Evolutionary conservation across 495 filamentous ascomycete genomes (phyloP), one percentile per base, ranked within the genome.

Genomic region (Penicillium lividum): DNA sequence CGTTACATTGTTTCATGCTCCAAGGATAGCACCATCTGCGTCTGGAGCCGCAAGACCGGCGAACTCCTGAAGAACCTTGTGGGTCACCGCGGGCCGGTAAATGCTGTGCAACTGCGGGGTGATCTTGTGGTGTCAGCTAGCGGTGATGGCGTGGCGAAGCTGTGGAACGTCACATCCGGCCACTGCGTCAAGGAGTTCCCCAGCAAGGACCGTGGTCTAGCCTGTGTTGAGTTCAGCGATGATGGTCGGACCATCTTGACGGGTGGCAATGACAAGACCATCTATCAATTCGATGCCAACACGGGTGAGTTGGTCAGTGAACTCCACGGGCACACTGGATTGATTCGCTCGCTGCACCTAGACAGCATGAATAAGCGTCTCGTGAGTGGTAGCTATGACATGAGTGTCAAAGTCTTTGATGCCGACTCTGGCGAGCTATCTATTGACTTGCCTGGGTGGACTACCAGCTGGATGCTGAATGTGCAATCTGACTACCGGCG

Each of bases 401-500:
- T 89, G 63, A 89, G 89, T 63, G 90, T 98, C 68, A 96, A 94
- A 73, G 91, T 97, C 5, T 97, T 89, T 69, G 89, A 96, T 62
- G 84, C 91, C 63, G 83, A 86, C 47, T 85, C 84, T 5, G 92
- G 92, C 30, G 77, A 84, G 47, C 76, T 86, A 40, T 80, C 90
- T 31, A 81, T 92, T 50, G 84, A 89, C 57, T 89, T 96, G 59
- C 88, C 89, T 16, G 86, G 89, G 53, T 98, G 91, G 91, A 94
- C 96, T 40, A 87, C 88, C 15, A 96, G 91, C 66, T 98, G 95
- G 95, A 95, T 97, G 64, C 73, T 98, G 43, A 91, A 89, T 58
- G 94, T 95, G 28, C 97, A 98, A 76, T 89, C 89, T 33, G 94
- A 98, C 70, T 97, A 97, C 69, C 80, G 93, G 48, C 83, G 94